phyloP scores from a whole-genome alignment of 1,284 basidiomycete genomes.

The Vanrija humicola region DNA sequence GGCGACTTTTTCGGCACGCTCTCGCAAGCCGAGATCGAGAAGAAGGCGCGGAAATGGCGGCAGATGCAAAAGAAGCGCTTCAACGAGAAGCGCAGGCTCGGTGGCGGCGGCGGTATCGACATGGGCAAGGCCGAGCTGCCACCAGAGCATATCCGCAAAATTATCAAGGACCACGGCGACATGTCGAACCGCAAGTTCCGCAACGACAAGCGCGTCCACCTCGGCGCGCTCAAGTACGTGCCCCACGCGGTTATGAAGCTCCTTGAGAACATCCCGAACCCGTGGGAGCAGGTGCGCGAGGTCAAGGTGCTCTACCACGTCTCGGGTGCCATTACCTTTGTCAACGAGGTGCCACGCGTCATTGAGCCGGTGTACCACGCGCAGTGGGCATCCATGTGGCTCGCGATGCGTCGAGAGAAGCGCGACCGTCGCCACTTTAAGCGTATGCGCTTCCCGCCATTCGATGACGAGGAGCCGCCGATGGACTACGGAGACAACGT shows the following conservation, averaged over 20 bases:
- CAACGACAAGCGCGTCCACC: constrained; percentile 97
- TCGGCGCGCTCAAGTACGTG: constrained; percentile 97
- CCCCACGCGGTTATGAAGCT: constrained; percentile 99
- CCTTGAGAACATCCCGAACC: constrained; percentile 97
- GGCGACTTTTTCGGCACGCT: constrained; percentile 46
- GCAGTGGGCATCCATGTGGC: constrained; percentile 99
- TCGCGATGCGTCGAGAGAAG: constrained; percentile 98
- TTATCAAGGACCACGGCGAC: constrained; percentile 95
- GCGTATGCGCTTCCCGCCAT: constrained; percentile 99
- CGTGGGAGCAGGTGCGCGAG: constrained; percentile 99
- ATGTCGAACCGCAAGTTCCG: constrained; percentile 96
- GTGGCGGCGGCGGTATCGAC: constrained; percentile 48
- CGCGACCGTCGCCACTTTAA: constrained; percentile 98
- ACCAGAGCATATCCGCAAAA: constrained; percentile 91
- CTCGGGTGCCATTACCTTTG: constrained; percentile 99
- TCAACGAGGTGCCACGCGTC: constrained; percentile 95
- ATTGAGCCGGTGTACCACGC: constrained; percentile 98
- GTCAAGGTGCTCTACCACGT: constrained; percentile 96
- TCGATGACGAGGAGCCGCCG: constrained; percentile 98
- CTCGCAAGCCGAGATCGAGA: constrained; percentile 47
- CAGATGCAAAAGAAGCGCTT: constrained; percentile 44
- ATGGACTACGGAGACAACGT: constrained; percentile 99
- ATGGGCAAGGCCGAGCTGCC: constrained; percentile 45
- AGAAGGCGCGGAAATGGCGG: constrained; percentile 51
- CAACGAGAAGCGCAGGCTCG: constrained; percentile 45